Conservation (phyloP, 2,329 filamentous ascomycete species). For the Ramichloridium luteum region DNA sequence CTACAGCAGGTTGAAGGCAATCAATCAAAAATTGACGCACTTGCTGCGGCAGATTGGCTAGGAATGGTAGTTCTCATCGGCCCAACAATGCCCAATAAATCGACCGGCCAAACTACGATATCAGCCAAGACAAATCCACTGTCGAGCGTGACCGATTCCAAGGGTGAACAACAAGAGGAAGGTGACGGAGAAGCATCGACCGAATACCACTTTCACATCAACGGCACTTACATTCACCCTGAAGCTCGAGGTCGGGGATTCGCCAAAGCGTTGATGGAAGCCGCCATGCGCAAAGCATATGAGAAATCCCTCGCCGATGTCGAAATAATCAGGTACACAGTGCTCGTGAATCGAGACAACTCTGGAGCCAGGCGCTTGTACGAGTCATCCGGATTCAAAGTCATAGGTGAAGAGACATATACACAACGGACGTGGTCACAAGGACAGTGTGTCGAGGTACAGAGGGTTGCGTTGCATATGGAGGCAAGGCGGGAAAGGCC, state of each 20-base stretch:
- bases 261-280: constrained; percentile 18
- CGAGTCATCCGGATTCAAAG: constrained; percentile 18
- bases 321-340: constrained; percentile 7
- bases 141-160: too few species aligned
- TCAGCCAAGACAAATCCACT: too few species aligned
- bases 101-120: too few species aligned
- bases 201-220: constrained; percentile 16
- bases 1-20: too few species aligned
- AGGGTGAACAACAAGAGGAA: too few species aligned
- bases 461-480: constrained; percentile 15
- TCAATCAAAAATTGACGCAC: too few species aligned
- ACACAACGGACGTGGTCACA: constrained; percentile 10
- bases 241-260: constrained; percentile 18
- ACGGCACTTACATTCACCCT: constrained; percentile 21
- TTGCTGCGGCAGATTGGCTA: constrained; percentile 13
- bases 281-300: constrained; percentile 15
- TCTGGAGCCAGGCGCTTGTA: constrained; percentile 17
- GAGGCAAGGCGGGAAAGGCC: constrained; percentile 11
- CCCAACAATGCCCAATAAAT: too few species aligned
- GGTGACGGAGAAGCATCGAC: too few species aligned
- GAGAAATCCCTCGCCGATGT: constrained; percentile 3
- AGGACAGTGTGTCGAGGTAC: constrained; percentile 4
- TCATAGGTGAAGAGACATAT: constrained; percentile 15
- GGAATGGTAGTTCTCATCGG: constrained; percentile 21
- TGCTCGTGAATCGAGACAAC: constrained; percentile 20